Conservation (phyloP, 2,329 filamentous ascomycete genomes). For the Penicillium sp. region DNA sequence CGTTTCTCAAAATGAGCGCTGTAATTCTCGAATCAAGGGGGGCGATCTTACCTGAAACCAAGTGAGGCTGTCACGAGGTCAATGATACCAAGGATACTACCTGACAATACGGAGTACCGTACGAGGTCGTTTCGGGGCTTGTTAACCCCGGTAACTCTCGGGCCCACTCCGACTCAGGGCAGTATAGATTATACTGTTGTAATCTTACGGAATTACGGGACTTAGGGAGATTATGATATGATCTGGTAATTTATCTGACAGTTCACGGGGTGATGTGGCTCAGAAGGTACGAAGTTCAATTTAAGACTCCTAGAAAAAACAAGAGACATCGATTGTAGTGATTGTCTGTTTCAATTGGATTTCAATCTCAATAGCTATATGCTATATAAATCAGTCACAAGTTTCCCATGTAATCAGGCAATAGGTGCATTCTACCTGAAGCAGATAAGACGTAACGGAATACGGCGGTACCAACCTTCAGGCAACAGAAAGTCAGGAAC, state of each 20-base stretch:
- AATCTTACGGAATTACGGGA: neutral
- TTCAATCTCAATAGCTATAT: too few species aligned
- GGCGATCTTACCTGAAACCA: neutral
- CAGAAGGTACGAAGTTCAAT: neutral
- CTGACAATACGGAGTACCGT: neutral
- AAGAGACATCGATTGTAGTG: too few species aligned
- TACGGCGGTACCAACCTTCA: neutral
- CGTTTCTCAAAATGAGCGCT: neutral
- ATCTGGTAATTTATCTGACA: neutral
- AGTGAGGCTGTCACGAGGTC: conserved; percentile 2
- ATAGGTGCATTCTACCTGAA: neutral
- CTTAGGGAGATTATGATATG: neutral
- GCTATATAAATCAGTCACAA: too few species aligned
- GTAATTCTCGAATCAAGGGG: neutral
- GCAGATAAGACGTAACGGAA: neutral
- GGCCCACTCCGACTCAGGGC: conserved; percentile 4
- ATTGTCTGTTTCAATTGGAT: too few species aligned
- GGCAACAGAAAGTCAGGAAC: conserved; percentile 13
- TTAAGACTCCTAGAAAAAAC: too few species aligned
- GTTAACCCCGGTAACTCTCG: conserved; percentile 4
- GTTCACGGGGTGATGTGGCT: neutral
- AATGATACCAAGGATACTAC: neutral
- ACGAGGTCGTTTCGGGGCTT: neutral
- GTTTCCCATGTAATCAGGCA: neutral
- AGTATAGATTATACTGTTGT: neutral